Conservation (phyloP, 768 basidiomycete genomes). For the Neoboletus subvelutipes region DNA sequence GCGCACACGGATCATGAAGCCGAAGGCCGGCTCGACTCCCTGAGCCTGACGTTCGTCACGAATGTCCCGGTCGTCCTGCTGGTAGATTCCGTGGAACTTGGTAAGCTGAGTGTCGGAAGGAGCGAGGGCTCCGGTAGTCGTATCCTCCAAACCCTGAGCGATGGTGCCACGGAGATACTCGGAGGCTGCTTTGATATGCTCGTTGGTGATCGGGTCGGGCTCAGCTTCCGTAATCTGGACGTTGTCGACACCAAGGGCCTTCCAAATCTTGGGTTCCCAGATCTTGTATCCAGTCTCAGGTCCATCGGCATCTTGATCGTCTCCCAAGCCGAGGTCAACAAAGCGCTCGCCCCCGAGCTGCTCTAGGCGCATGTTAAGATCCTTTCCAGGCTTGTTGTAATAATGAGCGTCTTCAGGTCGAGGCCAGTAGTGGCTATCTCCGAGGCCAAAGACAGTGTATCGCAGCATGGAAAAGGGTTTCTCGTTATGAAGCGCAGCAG, state of each 20-base stretch:
- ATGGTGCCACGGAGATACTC: conserved; percentile 95
- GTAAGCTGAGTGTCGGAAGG: conserved; percentile 91
- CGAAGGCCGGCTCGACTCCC: conserved; percentile 92
- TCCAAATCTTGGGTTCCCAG: conserved; percentile 96
- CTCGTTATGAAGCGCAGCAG: conserved; percentile 50
- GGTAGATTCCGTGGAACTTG: conserved; percentile 97
- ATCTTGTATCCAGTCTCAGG: conserved; percentile 92
- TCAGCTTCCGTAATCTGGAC: conserved; percentile 89
- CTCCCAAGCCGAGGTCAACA: conserved; percentile 77
- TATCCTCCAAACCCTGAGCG: conserved; percentile 84
- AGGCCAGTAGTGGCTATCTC: conserved; percentile 99
- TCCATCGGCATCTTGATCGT: conserved; percentile 98
- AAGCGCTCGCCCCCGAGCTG: conserved; percentile 79
- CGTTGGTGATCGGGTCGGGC: conserved; percentile 97
- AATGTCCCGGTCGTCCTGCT: conserved; percentile 98
- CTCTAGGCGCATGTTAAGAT: conserved; percentile 78
- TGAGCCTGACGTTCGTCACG: conserved; percentile 92
- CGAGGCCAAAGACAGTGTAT: conserved; percentile 90
- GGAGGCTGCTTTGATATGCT: conserved; percentile 98
- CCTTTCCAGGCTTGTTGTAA: conserved; percentile 96
- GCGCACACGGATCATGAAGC: conserved; percentile 98
- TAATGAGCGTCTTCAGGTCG: conserved; percentile 95
- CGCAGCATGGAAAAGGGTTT: conserved; percentile 61
- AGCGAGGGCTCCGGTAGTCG: conserved; percentile 85
- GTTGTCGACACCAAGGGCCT: conserved; percentile 86